phyloP scores from a whole-genome alignment of 208 protist species.

The Crithidia mellificae region DNA sequence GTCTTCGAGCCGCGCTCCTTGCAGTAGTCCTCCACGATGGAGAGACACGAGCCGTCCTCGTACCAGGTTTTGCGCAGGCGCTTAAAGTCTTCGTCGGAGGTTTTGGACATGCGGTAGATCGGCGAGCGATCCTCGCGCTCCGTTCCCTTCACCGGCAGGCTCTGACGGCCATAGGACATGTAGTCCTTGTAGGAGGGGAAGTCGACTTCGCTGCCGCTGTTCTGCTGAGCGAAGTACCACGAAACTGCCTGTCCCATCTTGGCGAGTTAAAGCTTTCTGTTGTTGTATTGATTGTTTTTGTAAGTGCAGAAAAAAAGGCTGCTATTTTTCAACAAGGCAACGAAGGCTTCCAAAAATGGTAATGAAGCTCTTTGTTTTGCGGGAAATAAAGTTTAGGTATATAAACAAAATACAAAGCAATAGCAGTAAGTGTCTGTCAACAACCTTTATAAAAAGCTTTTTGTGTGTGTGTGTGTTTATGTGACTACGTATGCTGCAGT shows the following conservation, averaged over 20 bases:
- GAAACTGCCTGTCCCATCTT: conserved; percentile 69
- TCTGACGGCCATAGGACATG: conserved; percentile 41
- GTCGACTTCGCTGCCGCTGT: conserved; percentile 44
- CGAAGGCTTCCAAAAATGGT: neutral
- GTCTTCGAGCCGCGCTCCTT: conserved; percentile 46
- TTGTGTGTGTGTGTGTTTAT: neutral
- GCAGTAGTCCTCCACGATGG: conserved; percentile 44
- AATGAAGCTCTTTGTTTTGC: neutral
- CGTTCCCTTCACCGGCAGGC: conserved; percentile 38
- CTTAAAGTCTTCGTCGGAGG: conserved; percentile 46
- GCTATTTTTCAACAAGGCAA: neutral
- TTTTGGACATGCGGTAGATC: conserved; percentile 73
- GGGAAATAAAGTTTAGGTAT: too few species aligned
- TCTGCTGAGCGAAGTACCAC: conserved; percentile 47
- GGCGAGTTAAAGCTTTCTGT: too few species aligned
- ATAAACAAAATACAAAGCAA: too few species aligned
- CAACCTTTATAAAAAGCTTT: neutral
- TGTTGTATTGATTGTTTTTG: too few species aligned
- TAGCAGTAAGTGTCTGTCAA: too few species aligned
- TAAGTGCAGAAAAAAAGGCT: too few species aligned
- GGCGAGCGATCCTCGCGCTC: conserved; percentile 43
- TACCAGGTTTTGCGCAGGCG: conserved; percentile 47
- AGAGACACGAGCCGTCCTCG: conserved; percentile 39
- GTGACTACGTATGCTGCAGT: too few species aligned
- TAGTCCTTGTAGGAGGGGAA: conserved; percentile 49